Conservation (phyloP, 495 filamentous ascomycete species). For the Podospora appendiculata region DNA sequence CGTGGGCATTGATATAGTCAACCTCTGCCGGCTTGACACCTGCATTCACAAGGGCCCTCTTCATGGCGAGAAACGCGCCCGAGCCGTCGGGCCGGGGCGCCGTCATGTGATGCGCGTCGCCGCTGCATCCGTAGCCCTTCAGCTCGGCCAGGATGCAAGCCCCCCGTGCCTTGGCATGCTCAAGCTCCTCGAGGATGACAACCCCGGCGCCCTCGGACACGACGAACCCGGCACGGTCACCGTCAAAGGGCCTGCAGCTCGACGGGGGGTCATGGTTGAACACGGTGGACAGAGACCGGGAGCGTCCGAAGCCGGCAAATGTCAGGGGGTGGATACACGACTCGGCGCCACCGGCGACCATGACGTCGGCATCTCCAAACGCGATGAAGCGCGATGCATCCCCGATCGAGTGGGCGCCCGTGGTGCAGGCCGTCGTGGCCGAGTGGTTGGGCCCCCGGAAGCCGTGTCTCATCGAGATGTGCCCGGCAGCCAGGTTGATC, state of each 20-base stretch:
- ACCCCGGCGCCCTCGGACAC: conserved; percentile 90
- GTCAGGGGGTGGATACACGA: conserved; percentile 94
- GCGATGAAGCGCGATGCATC: conserved; percentile 88
- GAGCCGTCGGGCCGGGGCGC: conserved; percentile 73
- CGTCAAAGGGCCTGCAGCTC: conserved; percentile 83
- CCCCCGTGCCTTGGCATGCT: conserved; percentile 73
- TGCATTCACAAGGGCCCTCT: conserved; percentile 68
- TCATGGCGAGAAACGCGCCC: conserved; percentile 81
- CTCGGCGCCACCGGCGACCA: conserved; percentile 90
- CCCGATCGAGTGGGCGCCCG: conserved; percentile 87
- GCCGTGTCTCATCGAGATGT: conserved; percentile 89
- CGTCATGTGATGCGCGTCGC: conserved; percentile 89
- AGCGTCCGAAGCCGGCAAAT: conserved; percentile 83
- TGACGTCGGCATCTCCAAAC: conserved; percentile 83
- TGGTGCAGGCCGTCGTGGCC: conserved; percentile 90
- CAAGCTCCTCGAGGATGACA: conserved; percentile 79
- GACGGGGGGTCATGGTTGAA: conserved; percentile 68
- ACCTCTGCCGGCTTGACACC: conserved; percentile 58
- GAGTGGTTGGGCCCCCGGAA: conserved; percentile 87
- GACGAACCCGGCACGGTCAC: conserved; percentile 76
- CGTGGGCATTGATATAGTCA: conserved; percentile 94
- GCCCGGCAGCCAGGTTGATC: conserved; percentile 90
- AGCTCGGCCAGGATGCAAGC: conserved; percentile 86
- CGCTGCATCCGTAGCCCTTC: conserved; percentile 77
- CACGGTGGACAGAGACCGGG: conserved; percentile 71